Base-by-base conservation (phyloP, 192 early-diverging fungal species). In the Gaertneriomyces sp. region DNA sequence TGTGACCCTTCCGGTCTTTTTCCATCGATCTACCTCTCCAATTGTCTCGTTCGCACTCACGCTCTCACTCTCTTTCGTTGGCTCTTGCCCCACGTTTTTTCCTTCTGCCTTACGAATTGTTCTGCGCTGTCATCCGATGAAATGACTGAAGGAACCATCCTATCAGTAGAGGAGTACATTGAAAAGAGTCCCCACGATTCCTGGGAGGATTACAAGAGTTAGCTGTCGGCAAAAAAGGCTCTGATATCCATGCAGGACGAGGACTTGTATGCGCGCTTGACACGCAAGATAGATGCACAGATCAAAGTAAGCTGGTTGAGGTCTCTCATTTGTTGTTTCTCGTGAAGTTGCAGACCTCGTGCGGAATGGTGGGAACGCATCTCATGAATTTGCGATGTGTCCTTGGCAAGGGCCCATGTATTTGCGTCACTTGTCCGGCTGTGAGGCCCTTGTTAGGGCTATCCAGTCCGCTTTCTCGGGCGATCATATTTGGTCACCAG, bases 281-380 rank as follows among this genome's bases (percentile, higher is more conserved):
- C n/a, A 47, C 9, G n/a, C 46, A 47, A 47, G n/a, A 47, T 47
- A 9, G 46, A 47, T 47, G 9, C 9, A n/a, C 46, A 47, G n/a
- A 9, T 47, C 9, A n/a, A 9, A n/a, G 46, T 47, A 47, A 47
- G 46, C n/a, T 10, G 46, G n/a, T 10, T 47, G n/a, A 9, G 9
- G n/a, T 47, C 46, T 47, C 9, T 47, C 46, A 47, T n/a, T n/a
- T n/a, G n/a, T n/a, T n/a, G n/a, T n/a, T 10, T 47, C 9, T 47
- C 46, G n/a, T 9, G 46, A 47, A 47, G 46, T 47, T 47, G 46
- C 46, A 47, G 46, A 47, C 46, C n/a, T 47, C n/a, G 46, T 47
- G 9, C 9, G 9, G 9, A n/a, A n/a, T 47, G 46, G 46, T 47
- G 46, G 46, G 46, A 47, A 47, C n/a, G 46, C n/a, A n/a, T n/a